Evolutionary conservation across 164 flowering plant species (phyloP).

Genomic region (Tetrastigma voinierianum): DNA sequence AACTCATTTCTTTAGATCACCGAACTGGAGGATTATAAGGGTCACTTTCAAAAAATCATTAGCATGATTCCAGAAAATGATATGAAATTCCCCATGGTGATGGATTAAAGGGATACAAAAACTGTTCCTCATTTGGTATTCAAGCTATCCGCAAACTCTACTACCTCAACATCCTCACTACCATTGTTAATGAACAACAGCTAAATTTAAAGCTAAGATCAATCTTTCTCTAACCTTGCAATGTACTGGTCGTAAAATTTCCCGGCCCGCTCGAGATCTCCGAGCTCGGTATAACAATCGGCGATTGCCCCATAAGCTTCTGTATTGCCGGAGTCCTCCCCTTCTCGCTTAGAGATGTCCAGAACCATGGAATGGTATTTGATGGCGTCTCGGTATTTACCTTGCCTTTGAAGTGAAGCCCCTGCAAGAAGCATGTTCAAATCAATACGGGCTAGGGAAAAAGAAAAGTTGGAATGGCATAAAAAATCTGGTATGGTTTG

Average conservation of each 20-base stretch:
- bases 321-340: constrained; percentile 82
- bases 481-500: too few relatives aligned
- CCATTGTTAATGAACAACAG: background rate
- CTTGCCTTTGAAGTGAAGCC: constrained; percentile 87
- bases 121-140: too few relatives aligned
- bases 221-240: constrained; percentile 70
- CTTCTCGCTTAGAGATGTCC: constrained; percentile 59
- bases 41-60: too few relatives aligned
- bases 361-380: constrained; percentile 85
- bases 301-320: constrained; percentile 98
- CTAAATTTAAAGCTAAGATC: background rate
- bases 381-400: constrained; percentile 80
- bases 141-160: too few relatives aligned
- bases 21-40: too few relatives aligned
- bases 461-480: background rate
- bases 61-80: too few relatives aligned
- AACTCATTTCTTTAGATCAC: too few relatives aligned
- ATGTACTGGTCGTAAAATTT: constrained; percentile 80
- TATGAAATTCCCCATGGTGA: too few relatives aligned
- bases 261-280: constrained; percentile 86
- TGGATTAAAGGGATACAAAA: too few relatives aligned
- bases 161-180: background rate
- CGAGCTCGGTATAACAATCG: constrained; percentile 95
- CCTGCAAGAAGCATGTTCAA: constrained; percentile 39
- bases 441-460: background rate